These are phyloP conservation scores for Entrophospora sp. DNA, from an alignment of 192 early-diverging fungal genomes.

Conservation along the genomic window DNA sequence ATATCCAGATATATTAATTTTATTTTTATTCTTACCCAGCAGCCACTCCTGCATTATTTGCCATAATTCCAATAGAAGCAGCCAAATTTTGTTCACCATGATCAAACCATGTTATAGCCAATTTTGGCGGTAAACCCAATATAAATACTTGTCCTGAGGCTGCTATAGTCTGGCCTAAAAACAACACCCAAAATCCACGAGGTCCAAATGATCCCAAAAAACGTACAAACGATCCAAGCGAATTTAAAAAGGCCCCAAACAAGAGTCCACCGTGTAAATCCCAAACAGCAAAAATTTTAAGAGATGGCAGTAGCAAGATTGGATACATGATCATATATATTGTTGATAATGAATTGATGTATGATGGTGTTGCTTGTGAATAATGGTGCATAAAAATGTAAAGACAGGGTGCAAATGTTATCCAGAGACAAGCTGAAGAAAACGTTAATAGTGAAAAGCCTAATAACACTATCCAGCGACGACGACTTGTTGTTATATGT, in stretches of 20 bases:
- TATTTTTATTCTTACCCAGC: constrained; percentile 17
- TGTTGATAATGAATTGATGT: constrained; percentile 29
- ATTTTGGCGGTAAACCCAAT: constrained; percentile 47
- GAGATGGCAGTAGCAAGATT: constrained; percentile 24
- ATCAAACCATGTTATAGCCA: constrained; percentile 46
- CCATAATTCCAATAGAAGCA: constrained; percentile 31
- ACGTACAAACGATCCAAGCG: constrained; percentile 22
- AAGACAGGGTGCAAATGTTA: constrained; percentile 37
- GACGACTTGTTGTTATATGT: too few species aligned
- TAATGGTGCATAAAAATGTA: constrained; percentile 32
- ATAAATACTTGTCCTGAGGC: constrained; percentile 48
- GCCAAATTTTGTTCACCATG: constrained; percentile 35
- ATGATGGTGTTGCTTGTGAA: constrained; percentile 17
- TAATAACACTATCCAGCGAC: constrained; percentile 30
- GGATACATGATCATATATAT: constrained; percentile 36
- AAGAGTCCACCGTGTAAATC: constrained; percentile 29
- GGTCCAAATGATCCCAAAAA: constrained; percentile 29
- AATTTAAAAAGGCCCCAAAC: constrained; percentile 32
- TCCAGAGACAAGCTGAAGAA: constrained; percentile 32
- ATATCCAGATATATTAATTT: not conserved
- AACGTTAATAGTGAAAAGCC: constrained; percentile 33
- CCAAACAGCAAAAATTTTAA: constrained; percentile 28
- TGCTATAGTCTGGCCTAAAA: constrained; percentile 41
- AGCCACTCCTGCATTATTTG: constrained; percentile 35
- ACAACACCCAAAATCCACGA: constrained; percentile 28